Conservation (phyloP, 139 green algal species). For the Micromonas commoda region DNA sequence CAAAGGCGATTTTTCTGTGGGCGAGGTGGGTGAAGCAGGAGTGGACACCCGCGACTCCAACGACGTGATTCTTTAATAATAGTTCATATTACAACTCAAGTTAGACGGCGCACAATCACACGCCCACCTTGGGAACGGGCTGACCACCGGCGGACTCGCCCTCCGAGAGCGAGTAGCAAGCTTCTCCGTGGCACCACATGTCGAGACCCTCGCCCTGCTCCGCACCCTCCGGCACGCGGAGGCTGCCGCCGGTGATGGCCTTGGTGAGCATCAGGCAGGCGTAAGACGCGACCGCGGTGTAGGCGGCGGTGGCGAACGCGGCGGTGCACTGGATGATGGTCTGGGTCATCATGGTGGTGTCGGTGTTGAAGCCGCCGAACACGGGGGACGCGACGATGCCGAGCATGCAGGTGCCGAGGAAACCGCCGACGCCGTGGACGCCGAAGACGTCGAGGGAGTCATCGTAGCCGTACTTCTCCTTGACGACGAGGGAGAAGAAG, state of each 20-base stretch:
- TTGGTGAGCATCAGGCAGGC: constrained; percentile 24
- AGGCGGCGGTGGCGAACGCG: constrained; percentile 18
- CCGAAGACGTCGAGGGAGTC: constrained; percentile 41
- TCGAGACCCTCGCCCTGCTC: constrained; percentile 28
- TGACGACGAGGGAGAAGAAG: constrained; percentile 34
- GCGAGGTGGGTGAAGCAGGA: no score
- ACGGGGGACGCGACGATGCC: constrained; percentile 7
- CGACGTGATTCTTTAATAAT: no score
- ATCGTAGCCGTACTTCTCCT: constrained; percentile 43
- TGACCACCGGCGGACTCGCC: neutral
- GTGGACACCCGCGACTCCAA: no score
- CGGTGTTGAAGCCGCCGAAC: constrained; percentile 33
- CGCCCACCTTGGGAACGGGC: no score
- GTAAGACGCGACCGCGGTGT: constrained; percentile 33
- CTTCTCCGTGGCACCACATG: constrained; percentile 25
- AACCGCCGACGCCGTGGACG: constrained; percentile 44
- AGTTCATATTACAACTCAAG: no score
- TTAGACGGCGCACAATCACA: no score
- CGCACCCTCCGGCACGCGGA: constrained; percentile 27
- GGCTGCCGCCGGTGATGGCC: constrained; percentile 11
- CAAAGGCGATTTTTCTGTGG: no score
- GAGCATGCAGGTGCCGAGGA: constrained; percentile 34
- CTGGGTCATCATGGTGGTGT: constrained; percentile 29
- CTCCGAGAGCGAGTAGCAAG: constrained; percentile 23
- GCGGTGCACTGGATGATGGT: constrained; percentile 25